These are phyloP conservation scores for Fragosphaeria purpurea DNA, from an alignment of 2,329 filamentous ascomycete species.

Conservation along the genomic window DNA sequence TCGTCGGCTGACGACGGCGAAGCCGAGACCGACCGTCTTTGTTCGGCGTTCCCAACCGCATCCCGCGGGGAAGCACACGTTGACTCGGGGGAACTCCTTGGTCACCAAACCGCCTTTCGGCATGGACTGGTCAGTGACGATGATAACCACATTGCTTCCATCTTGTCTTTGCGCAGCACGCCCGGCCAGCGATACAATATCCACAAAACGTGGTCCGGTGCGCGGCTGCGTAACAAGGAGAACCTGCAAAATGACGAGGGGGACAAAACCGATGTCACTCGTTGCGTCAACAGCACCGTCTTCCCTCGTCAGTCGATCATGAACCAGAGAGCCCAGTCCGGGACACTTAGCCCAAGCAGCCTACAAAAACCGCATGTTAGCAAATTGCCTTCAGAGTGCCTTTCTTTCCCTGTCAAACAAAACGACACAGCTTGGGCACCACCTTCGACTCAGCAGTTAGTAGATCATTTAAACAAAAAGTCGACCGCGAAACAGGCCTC, in stretches of 20 bases:
- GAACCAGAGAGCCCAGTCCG: not conserved
- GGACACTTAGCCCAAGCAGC: too few relatives aligned
- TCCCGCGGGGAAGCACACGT: not conserved
- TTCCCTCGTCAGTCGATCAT: not conserved
- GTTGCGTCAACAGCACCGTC: not conserved
- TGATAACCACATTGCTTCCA: constrained; percentile 6
- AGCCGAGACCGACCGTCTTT: not conserved
- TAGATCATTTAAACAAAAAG: too few relatives aligned
- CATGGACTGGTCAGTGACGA: not conserved
- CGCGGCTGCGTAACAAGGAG: constrained; percentile 7
- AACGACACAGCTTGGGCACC: too few relatives aligned
- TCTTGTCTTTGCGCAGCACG: not conserved
- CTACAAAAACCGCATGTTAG: too few relatives aligned
- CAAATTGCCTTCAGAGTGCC: too few relatives aligned
- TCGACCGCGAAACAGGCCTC: too few relatives aligned
- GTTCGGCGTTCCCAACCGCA: not conserved
- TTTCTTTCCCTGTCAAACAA: too few relatives aligned
- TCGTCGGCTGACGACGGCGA: not conserved
- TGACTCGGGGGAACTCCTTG: too few relatives aligned
- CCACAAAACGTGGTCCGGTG: constrained; percentile 9
- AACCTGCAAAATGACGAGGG: not conserved
- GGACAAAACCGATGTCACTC: not conserved
- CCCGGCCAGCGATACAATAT: not conserved
- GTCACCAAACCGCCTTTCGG: too few relatives aligned
- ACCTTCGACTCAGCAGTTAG: too few relatives aligned